Evolutionary conservation across 371 early-diverging fungal species (phyloP).

Genomic region (Rhizopus arrhizus): DNA sequence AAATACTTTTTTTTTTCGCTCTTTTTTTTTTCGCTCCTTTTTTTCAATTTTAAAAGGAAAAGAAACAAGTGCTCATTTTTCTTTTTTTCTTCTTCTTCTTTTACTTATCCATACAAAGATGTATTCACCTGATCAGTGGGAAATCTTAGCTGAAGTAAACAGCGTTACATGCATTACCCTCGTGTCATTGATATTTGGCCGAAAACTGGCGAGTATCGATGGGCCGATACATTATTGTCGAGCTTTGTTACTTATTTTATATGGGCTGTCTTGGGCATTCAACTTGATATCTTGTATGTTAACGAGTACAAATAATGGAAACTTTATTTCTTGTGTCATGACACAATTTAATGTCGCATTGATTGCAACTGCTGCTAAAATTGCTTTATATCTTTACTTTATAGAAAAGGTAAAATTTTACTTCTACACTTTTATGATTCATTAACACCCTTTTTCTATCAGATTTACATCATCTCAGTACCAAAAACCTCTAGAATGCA

Average conservation of each 20-base stretch:
- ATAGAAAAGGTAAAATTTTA: conserved; percentile 53
- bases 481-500: conserved; percentile 43
- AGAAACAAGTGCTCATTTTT: not conserved
- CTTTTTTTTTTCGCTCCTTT: not conserved
- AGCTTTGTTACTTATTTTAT: conserved; percentile 44
- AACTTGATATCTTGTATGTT: conserved; percentile 54
- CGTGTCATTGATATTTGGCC: conserved; percentile 57
- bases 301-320: conserved; percentile 59
- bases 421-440: not conserved
- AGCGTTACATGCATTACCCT: conserved; percentile 55
- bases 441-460: not conserved
- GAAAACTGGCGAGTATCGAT: conserved; percentile 52
- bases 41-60: conserved; percentile 1
- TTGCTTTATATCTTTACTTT: conserved; percentile 54
- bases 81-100: not conserved
- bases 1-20: too few relatives aligned
- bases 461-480: conserved; percentile 50
- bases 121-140: conserved; percentile 53
- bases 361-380: conserved; percentile 48
- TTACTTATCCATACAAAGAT: conserved; percentile 18
- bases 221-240: conserved; percentile 55
- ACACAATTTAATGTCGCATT: conserved; percentile 45
- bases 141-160: conserved; percentile 50
- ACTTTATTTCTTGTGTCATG: conserved; percentile 50
- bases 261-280: conserved; percentile 53